Conservation (phyloP, 495 filamentous ascomycete species). For the Penicillium crystallinum region DNA sequence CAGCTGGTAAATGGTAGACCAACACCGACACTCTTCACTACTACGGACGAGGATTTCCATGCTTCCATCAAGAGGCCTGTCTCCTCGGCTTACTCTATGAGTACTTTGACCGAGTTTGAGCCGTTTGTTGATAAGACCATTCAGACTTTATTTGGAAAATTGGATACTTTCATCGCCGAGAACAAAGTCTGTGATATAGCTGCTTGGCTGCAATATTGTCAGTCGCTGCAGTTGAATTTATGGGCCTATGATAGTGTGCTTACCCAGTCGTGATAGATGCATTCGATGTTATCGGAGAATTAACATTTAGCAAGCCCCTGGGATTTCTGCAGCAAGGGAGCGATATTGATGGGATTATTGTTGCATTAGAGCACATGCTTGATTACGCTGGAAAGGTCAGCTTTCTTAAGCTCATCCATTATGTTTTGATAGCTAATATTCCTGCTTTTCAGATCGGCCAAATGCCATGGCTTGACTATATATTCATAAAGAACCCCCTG, state of each 20-base stretch:
- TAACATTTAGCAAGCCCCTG: slow-evolving; percentile 59
- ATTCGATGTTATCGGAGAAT: slow-evolving; percentile 66
- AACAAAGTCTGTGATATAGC: slow-evolving; percentile 55
- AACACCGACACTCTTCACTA: slow-evolving; percentile 71
- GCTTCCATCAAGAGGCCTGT: slow-evolving; percentile 62
- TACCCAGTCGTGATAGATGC: slow-evolving; percentile 33
- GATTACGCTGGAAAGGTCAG: slow-evolving; percentile 38
- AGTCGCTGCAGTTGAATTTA: neutral
- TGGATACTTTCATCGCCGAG: slow-evolving; percentile 50
- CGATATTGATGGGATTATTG: slow-evolving; percentile 51
- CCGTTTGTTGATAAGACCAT: slow-evolving; percentile 51
- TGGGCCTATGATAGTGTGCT: slow-evolving; percentile 3
- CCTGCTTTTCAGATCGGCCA: slow-evolving; percentile 18
- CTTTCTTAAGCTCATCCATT: neutral
- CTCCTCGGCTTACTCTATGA: slow-evolving; percentile 71
- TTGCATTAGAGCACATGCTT: slow-evolving; percentile 38
- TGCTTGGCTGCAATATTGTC: slow-evolving; percentile 67
- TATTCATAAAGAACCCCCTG: slow-evolving; percentile 50
- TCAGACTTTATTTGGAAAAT: slow-evolving; percentile 36
- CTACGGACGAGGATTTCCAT: slow-evolving; percentile 69
- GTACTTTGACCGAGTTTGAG: slow-evolving; percentile 65
- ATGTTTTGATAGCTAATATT: neutral
- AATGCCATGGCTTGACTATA: slow-evolving; percentile 45
- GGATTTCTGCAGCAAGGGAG: slow-evolving; percentile 56
- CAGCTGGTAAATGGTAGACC: slow-evolving; percentile 21